Evolutionary conservation across 306 rosid genomes (phyloP).

Genomic region (Glycine tomentella): DNA sequence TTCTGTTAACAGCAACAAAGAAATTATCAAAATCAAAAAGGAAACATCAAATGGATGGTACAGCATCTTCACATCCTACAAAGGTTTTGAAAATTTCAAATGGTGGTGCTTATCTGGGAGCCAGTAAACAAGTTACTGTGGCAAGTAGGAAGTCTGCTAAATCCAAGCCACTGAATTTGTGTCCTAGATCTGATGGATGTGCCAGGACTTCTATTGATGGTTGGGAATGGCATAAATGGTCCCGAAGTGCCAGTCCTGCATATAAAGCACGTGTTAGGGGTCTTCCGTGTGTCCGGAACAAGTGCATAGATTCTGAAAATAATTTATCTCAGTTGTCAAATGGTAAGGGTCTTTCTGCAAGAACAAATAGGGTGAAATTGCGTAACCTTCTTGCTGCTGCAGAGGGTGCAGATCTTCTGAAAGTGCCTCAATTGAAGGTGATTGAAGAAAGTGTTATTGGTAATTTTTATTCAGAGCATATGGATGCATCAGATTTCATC

Average conservation of each 20-base stretch:
- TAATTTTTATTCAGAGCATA: slow-evolving; percentile 28
- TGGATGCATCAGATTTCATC: slow-evolving; percentile 32
- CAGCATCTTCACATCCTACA: slow-evolving; percentile 49
- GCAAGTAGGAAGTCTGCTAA: slow-evolving; percentile 55
- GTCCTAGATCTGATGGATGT: slow-evolving; percentile 86
- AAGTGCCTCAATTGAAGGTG: slow-evolving; percentile 96
- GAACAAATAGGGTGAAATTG: slow-evolving; percentile 93
- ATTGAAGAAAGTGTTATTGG: slow-evolving; percentile 39
- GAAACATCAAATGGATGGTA: slow-evolving; percentile 57
- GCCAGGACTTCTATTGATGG: slow-evolving; percentile 91
- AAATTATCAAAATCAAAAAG: slow-evolving; percentile 70
- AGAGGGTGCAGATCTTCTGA: slow-evolving; percentile 96
- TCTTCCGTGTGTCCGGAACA: slow-evolving; percentile 49
- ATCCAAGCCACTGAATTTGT: slow-evolving; percentile 61
- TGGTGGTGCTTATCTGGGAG: slow-evolving; percentile 54
- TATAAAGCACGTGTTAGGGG: slow-evolving; percentile 85
- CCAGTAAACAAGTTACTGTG: slow-evolving; percentile 52
- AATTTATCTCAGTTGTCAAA: slow-evolving; percentile 70
- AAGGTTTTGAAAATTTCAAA: slow-evolving; percentile 66
- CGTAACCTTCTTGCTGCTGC: slow-evolving; percentile 97
- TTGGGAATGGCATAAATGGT: slow-evolving; percentile 97
- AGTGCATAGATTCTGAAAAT: slow-evolving; percentile 56
- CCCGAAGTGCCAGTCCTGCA: slow-evolving; percentile 77
- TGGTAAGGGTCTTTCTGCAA: slow-evolving; percentile 91
- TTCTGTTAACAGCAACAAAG: slow-evolving; percentile 56